Base-by-base conservation (phyloP, 2,329 filamentous ascomycete species). In the Tetracladium maxilliforme region DNA sequence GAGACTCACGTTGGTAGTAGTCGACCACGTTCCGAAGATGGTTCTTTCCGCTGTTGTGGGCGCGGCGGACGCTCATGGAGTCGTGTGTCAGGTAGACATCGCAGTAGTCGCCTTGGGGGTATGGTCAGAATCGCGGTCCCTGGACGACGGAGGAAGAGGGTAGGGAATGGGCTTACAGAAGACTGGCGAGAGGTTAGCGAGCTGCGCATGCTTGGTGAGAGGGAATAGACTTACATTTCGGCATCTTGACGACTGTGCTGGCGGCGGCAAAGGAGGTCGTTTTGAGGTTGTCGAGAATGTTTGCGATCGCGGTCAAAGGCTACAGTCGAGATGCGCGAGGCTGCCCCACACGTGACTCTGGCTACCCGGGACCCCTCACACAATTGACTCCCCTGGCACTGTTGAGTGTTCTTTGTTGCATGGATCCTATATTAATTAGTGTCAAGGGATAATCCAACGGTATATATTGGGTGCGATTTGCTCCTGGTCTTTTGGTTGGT, bases 41-140 rank as follows among this genome's bases (percentile, higher is more conserved):
- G 59, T 98, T 98, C 43, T 87, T 74, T 34, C 90, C 90, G 49
- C 73, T 79, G 63, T 98, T 98, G 57, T 98, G 90, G 24, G 90
- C 90, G 61, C 95, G 95, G 43, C 90, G 86, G 56, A 98, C 90
- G 57, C 84, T 93, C 87, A 95, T 95, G 22, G 84, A 93, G 66
- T 98, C 90, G 68, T 98, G 90, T 39, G 90, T 98, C 42, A 98
- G 79, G 68, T 98, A 98, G 54, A 98, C 90, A 78, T 98, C 90
- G 70, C 90, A 98, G 58, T 98, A 98, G 54, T 98, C 90, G 66
- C 86, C 55, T 64, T 33, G 32, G 43, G 26, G 44, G 38, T 31
- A 30, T 38, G 8, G 25, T 20, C 21, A 11, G 14, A 29, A 22
- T 33, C 32, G 32, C 24, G 29, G 23, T 19, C 26, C 22, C 28